Evolutionary conservation across 2,329 filamentous ascomycete genomes (phyloP), one percentile per base, ranked within the genome.

Genomic region (Raffaelea deltoideospora): DNA sequence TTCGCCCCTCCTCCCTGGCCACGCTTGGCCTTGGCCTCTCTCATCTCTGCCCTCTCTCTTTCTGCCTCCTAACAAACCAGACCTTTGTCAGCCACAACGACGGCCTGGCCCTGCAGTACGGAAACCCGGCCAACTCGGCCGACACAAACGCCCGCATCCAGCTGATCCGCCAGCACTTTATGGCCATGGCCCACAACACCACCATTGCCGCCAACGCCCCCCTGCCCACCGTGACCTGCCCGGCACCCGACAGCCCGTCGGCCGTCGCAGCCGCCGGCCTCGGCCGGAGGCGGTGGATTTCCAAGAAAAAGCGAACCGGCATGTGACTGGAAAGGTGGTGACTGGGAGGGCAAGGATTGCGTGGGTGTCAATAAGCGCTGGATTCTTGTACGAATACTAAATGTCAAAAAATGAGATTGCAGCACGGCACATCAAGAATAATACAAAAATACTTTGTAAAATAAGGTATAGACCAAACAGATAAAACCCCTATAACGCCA

Each of bases 61-160:
- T 20, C 20, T 11, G 9, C n/a, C 27, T 9, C 9, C n/a, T n/a
- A 10, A 10, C 7, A 9, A 10, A 22, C 8, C 24, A 61, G 56
- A 53, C 47, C 9, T 64, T 57, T 44, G 61, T 64, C 9, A 50
- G 61, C 34, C 62, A 67, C 39, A 51, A 43, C 24, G 64, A 67
- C 43, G 60, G 63, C 15, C 57, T 60, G 31, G 53, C 60, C 15
- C 40, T 67, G 43, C 60, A 64, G 32, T 67, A 65, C 44, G 54
- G 53, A 28, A 60, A 64, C 40, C 60, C 60, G 10, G 45, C 43
- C 18, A 63, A 64, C 41, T 53, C 60, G 18, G 50, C 46, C 2
- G 47, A 53, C 21, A 54, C 49, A 9, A 55, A 57, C 34, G 50
- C 45, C 14, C 52, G 58, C 38, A 62, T 63, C 22, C 48, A 53